Evolutionary conservation across 805 yeast genomes (phyloP).

Genomic region (Vanderwaltozyma tropicalis): DNA sequence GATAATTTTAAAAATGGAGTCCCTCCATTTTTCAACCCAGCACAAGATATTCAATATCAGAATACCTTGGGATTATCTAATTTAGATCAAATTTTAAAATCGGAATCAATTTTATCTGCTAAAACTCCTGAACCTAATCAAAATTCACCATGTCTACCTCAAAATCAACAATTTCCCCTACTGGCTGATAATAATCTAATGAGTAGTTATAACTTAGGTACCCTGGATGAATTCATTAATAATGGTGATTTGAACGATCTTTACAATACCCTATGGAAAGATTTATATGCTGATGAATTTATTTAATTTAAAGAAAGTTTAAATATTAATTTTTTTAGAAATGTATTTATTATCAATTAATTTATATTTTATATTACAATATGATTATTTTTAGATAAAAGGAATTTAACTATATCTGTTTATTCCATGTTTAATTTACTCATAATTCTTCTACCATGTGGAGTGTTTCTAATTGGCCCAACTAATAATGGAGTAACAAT

Average conservation of each 20-base stretch:
- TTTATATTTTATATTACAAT: background rate
- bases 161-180: background rate
- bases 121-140: too few relatives aligned
- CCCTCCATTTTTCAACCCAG: too few relatives aligned
- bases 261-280: constrained; percentile 25
- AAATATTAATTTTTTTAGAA: too few relatives aligned
- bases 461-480: constrained; percentile 68
- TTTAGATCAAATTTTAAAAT: too few relatives aligned
- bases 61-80: too few relatives aligned
- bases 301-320: background rate
- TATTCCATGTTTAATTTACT: constrained; percentile 40
- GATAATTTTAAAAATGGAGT: too few relatives aligned
- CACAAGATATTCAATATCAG: too few relatives aligned
- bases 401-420: background rate
- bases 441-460: constrained; percentile 90
- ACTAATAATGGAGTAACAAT: constrained; percentile 65
- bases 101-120: too few relatives aligned
- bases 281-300: constrained; percentile 9
- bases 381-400: background rate
- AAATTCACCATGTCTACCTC: too few relatives aligned
- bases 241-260: constrained; percentile 22
- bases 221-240: constrained; percentile 25
- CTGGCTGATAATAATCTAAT: background rate
- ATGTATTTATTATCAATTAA: background rate
- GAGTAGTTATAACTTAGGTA: constrained; percentile 18